phyloP scores from a whole-genome alignment of 108 stramenopile genomes.

The Nannochloropsis gaditana region DNA sequence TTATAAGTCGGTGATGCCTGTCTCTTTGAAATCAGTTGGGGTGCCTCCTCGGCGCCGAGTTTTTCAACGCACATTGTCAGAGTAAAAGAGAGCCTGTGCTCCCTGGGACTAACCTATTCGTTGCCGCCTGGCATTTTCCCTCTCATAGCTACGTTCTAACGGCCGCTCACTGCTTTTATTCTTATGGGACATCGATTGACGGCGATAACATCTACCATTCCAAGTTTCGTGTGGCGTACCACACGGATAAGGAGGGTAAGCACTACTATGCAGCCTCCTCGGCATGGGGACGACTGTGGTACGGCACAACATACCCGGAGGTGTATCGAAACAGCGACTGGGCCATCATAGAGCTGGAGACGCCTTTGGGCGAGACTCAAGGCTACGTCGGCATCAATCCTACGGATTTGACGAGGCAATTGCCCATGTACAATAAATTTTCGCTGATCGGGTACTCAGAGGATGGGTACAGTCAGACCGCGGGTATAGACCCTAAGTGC shows the following conservation, averaged over 20 bases:
- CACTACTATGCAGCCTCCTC: conserved; percentile 14
- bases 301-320: conserved; percentile 17
- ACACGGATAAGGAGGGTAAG: background rate
- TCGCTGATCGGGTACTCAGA: background rate
- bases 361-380: background rate
- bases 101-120: too few relatives aligned
- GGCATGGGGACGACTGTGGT: conserved; percentile 4
- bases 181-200: background rate
- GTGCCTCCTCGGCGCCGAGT: too few relatives aligned
- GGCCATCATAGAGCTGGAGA: background rate
- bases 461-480: background rate
- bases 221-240: background rate
- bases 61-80: too few relatives aligned
- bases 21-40: too few relatives aligned
- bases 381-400: conserved; percentile 2
- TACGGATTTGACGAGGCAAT: background rate
- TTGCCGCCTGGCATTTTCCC: background rate
- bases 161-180: conserved; percentile 13
- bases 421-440: background rate
- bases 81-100: too few relatives aligned
- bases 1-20: too few relatives aligned
- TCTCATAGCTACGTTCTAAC: background rate
- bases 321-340: background rate
- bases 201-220: background rate
- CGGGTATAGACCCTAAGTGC: background rate